Base-by-base conservation (phyloP, 345 rosid species). In the Acer saccharum region DNA sequence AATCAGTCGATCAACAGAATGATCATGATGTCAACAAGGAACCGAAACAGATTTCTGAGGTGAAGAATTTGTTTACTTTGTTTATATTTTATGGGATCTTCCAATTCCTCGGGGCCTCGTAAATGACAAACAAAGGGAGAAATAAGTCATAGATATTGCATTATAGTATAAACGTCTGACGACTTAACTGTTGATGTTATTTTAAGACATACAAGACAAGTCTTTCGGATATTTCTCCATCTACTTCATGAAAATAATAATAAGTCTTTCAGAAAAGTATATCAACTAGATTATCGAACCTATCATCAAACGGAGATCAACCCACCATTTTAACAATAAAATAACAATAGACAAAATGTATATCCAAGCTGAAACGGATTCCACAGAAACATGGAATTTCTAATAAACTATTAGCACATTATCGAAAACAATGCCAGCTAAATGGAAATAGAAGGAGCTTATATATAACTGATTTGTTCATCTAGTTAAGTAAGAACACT, bases 401-500 rank as follows among this genome's bases (percentile, higher is more conserved):
- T 12, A 64, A 64, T 25, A 27, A 63, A 13, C 41, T 27, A 27
- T 13, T 52, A 14, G n/a, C 57, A n/a, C 57, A 1, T 6, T 50
- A 41, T 25, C 7, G 44, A 9, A 17, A 27, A 68, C 7, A 18
- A 6, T 65, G 11, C 48, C 41, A 27, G 9, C 10, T 44, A 48
- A 60, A 69, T 65, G 29, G 64, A 78, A 27, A 11, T 4, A 41
- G 12, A 8, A 10, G 21, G 29, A 21, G 29, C 64, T 65, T 14
- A 44, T 10, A 41, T n/a, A 21, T 25, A 65, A 41, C 67, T 62
- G 63, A 68, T 64, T 79, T 46, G 20, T 58, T 68, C 48, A 8
- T 39, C 27, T 9, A 48, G 67, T 69, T 10, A 21, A 67, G 66
- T 41, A 23, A 63, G 77, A 87, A 63, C 29, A 85, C 92, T 69